Evolutionary conservation across 2,329 filamentous ascomycete species (phyloP).

Genomic region (Byssothecium circinans): DNA sequence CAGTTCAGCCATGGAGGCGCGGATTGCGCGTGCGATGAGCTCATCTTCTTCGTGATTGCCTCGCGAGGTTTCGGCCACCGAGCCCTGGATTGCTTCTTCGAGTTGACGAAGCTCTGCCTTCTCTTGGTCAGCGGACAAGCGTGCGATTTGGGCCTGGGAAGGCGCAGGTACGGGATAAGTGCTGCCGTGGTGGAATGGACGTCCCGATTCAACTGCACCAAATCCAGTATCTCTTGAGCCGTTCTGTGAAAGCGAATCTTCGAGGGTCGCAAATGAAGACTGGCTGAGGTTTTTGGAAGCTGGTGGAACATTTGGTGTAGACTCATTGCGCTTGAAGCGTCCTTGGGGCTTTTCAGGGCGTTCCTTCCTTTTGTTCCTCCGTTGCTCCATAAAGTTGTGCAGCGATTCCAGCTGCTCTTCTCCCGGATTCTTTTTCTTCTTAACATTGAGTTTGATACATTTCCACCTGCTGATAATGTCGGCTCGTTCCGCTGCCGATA

Average conservation of each 20-base stretch:
- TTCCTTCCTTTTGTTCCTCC: conserved; percentile 38
- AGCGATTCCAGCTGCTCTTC: conserved; percentile 54
- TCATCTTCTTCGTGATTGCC: conserved; percentile 71
- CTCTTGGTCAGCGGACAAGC: conserved; percentile 21
- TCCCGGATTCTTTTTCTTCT: conserved; percentile 56
- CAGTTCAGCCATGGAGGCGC: conserved; percentile 67
- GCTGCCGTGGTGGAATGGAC: conserved; percentile 21
- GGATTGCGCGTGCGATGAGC: conserved; percentile 71
- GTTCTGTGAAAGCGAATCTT: conserved; percentile 13
- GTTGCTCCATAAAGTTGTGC: conserved; percentile 46
- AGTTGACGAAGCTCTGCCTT: conserved; percentile 61
- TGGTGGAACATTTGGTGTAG: conserved; percentile 17
- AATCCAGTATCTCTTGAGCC: conserved; percentile 6
- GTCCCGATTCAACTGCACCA: background rate
- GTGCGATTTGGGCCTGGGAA: conserved; percentile 14
- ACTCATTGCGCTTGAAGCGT: conserved; percentile 21
- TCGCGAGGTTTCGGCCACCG: conserved; percentile 67
- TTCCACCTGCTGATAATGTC: conserved; percentile 69
- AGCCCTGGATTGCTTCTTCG: conserved; percentile 68
- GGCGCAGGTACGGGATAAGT: conserved; percentile 26
- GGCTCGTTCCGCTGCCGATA: conserved; percentile 61
- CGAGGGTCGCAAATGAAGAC: conserved; percentile 12
- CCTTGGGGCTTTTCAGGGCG: conserved; percentile 30
- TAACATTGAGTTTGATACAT: conserved; percentile 60
- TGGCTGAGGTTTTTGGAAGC: conserved; percentile 16